Base-by-base conservation (phyloP, 1,139 yeast species). In the Yamadazyma spencermartinsiae region DNA sequence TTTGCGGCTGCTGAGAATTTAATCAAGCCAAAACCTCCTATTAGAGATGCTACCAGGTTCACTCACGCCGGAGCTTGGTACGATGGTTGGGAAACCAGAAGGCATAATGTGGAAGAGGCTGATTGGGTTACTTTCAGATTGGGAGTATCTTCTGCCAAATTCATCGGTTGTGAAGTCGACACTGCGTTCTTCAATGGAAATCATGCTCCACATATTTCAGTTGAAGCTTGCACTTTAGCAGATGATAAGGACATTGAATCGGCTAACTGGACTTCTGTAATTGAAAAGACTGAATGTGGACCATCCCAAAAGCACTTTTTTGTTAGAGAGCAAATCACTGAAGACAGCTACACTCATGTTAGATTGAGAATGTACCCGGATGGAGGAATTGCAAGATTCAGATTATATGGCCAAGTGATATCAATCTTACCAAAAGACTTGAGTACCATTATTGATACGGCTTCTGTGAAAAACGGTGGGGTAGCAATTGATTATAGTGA, bases 1-100 rank as follows among this genome's bases (percentile, higher is more conserved):
- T 90, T 90, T 65, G 98, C 97, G 1, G 90, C 80, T 35, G 97
- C 98, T n/a, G 78, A 74, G 34, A 90, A 90, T 64, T 74, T 90
- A 55, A 82, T 88, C 60, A 82, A 86, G 56, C 90, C 96, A 26
- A 74, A 74, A 38, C 73, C 81, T 6, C 95, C 97, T 4, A 76
- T 87, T 41, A 73, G 94, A 55, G 95, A 87, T 54, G 84, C 86
- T 16, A 82, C 89, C 14, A 72, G 76, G 52, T 90, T 87, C 63
- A 79, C 85, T 4, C 84, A 79, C 47, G 79, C 90, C 4, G 98
- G 98, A 38, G 96, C 96, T 4, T 89, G 97, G 96, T 90, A 86
- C 58, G 98, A 90, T 52, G 98, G 98, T 12, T 90, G 98, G 98
- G 98, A 90, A 63, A 89, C 98, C 16, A 76, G 97, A 60, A 77